Evolutionary conservation across 2,329 filamentous ascomycete genomes (phyloP), one percentile per base, ranked within the genome.

Genomic region (Colletotrichum tropicale): DNA sequence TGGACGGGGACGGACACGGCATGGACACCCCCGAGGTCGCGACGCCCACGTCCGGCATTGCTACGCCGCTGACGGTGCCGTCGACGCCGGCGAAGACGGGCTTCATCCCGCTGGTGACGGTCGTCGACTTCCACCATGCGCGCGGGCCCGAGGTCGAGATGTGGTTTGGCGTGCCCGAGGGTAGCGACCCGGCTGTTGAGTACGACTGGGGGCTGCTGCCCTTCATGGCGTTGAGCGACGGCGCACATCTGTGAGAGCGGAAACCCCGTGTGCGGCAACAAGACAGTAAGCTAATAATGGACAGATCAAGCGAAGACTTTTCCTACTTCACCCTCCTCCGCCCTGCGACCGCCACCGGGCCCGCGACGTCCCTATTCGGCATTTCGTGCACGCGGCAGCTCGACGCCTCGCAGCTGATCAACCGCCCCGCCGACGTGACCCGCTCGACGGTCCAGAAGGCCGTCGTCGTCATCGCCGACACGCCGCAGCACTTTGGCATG

Each of bases 401-500:
- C 81, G 95, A 98, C 81, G 91, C 96, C 18, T 92, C 92, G 16
- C 89, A 93, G 80, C 89, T 99, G 77, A 90, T 95, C 78, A 92
- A 95, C 82, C 92, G 95, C 32, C 94, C 96, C 1, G 88, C 94
- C 66, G 96, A 98, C 74, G 97, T 99, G 67, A 99, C 97, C n/a
- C 91, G 97, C 77, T 98, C 95, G 76, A 98, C 97, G 2, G 97
- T 99, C 56, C 97, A 99, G 84, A 99, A 99, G 87, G 97, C 96
- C 16, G 96, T 99, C 5, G 96, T 99, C 61, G 96, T 98, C 71
- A 95, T 99, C 79, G 96, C 95, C 70, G 95, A 98, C 84, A 95
- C 92, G 77, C 97, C 97, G 10, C 94, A 97, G 82, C 93, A 93
- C 81, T 98, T 99, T 84, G 96, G 96, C 71, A 94, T 97, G 87